These are phyloP conservation scores for Earliella scabrosa DNA, from an alignment of 1,284 basidiomycete genomes.

Conservation along the genomic window DNA sequence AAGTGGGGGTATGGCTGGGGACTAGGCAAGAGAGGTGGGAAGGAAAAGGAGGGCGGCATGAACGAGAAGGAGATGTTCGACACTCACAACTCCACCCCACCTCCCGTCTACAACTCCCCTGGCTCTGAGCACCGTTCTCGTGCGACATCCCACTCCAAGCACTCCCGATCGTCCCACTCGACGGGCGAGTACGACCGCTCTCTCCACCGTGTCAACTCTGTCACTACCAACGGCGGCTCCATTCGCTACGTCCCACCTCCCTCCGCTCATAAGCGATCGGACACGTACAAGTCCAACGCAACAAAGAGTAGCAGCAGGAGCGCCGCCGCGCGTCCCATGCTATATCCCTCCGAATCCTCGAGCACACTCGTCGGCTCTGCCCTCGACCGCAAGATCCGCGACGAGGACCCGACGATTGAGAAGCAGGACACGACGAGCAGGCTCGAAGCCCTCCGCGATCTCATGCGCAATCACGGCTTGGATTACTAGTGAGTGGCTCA, in stretches of 20 bases:
- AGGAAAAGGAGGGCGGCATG: slow-evolving; percentile 52
- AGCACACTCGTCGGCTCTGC: slow-evolving; percentile 76
- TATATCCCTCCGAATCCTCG: slow-evolving; percentile 61
- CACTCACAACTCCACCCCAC: slow-evolving; percentile 31
- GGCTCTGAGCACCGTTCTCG: slow-evolving; percentile 28
- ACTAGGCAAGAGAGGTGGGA: slow-evolving; percentile 42
- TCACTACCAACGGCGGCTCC: slow-evolving; percentile 13
- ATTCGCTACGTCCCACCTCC: slow-evolving; percentile 21
- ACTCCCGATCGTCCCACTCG: slow-evolving; percentile 32
- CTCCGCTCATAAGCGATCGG: slow-evolving; percentile 28
- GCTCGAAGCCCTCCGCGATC: slow-evolving; percentile 66
- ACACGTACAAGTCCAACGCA: slow-evolving; percentile 32
- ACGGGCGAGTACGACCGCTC: neutral
- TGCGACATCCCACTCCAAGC: slow-evolving; percentile 33
- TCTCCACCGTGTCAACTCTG: slow-evolving; percentile 15
- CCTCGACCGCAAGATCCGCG: slow-evolving; percentile 66
- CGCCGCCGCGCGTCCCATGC: slow-evolving; percentile 41
- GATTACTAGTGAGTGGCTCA: slow-evolving; percentile 81
- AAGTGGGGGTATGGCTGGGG: slow-evolving; percentile 71
- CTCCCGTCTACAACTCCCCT: slow-evolving; percentile 43
- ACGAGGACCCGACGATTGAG: slow-evolving; percentile 57
- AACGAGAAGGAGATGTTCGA: slow-evolving; percentile 43
- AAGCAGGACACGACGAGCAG: slow-evolving; percentile 62
- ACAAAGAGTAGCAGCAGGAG: slow-evolving; percentile 26
- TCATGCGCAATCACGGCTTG: slow-evolving; percentile 76